Percentiles rank a stretch among this genome's conserved stretches.
Evolutionary conservation across 441 rosid genomes (phyloP).

Genomic region (Erodium moschatum): DNA sequence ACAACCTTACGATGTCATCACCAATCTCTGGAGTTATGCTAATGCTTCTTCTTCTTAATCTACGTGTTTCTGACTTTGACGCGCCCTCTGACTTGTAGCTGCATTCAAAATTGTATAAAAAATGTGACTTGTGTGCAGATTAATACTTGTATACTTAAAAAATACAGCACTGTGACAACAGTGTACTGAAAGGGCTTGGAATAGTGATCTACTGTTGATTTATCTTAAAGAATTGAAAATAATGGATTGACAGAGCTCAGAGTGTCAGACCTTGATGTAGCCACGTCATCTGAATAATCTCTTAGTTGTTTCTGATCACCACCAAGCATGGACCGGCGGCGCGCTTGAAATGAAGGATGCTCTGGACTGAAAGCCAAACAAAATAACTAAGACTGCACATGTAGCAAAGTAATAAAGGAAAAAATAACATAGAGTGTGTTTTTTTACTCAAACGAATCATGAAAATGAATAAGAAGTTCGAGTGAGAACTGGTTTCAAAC

Average conservation of each 20-base stretch:
- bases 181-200: not conserved
- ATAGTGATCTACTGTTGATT: not conserved
- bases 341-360: constrained; percentile 35
- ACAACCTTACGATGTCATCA: constrained; percentile 98
- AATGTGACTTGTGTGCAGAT: constrained; percentile 16
- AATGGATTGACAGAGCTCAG: not conserved
- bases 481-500: not conserved
- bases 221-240: not conserved
- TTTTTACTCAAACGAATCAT: too few relatives aligned
- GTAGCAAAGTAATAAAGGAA: not conserved
- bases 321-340: constrained; percentile 82
- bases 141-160: not conserved
- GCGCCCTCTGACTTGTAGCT: constrained; percentile 80
- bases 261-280: constrained; percentile 64
- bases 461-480: too few relatives aligned
- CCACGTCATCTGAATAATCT: constrained; percentile 54
- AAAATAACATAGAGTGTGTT: not conserved
- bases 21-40: constrained; percentile 66
- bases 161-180: too few relatives aligned
- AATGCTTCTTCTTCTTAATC: constrained; percentile 92
- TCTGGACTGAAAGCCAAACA: not conserved
- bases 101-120: constrained; percentile 25
- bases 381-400: not conserved
- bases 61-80: constrained; percentile 67
- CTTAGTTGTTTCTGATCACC: constrained; percentile 65